Evolutionary conservation across 2,329 filamentous ascomycete species (phyloP).

Genomic region (Cladosporium phlei): DNA sequence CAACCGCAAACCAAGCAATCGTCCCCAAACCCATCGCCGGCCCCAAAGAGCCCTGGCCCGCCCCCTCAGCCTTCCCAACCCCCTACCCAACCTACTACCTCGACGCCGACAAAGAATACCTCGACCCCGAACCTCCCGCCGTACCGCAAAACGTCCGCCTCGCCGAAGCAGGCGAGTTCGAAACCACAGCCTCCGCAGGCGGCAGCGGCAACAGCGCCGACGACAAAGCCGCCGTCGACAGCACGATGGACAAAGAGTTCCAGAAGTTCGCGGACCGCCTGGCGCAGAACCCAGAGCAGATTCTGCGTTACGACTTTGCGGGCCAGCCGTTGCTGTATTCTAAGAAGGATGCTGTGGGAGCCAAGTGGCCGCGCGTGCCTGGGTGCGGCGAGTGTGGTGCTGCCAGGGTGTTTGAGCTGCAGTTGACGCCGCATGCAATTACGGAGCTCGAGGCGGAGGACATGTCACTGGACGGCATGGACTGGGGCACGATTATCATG

Average conservation of each 20-base stretch:
- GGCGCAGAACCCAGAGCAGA: constrained; percentile 47
- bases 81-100: constrained; percentile 73
- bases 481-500: constrained; percentile 91
- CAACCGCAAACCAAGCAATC: constrained; percentile 24
- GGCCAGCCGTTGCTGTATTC: constrained; percentile 67
- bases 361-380: constrained; percentile 53
- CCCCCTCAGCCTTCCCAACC: constrained; percentile 56
- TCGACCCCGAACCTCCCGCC: constrained; percentile 56
- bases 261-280: constrained; percentile 50
- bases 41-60: constrained; percentile 68
- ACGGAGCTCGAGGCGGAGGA: constrained; percentile 76
- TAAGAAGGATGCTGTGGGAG: constrained; percentile 68
- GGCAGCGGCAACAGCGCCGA: constrained; percentile 30
- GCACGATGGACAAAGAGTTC: constrained; percentile 46
- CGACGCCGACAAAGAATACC: constrained; percentile 87
- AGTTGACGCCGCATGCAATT: constrained; percentile 88
- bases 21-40: constrained; percentile 21
- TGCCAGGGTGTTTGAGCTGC: constrained; percentile 78
- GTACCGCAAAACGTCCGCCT: constrained; percentile 39
- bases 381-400: constrained; percentile 71
- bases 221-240: constrained; percentile 46
- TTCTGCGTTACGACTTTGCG: constrained; percentile 47
- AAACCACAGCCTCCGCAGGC: constrained; percentile 23
- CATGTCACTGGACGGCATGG: constrained; percentile 73
- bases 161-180: constrained; percentile 38